Evolutionary conservation across 2,329 filamentous ascomycete genomes (phyloP).

Genomic region (Arachnomyces sp.): DNA sequence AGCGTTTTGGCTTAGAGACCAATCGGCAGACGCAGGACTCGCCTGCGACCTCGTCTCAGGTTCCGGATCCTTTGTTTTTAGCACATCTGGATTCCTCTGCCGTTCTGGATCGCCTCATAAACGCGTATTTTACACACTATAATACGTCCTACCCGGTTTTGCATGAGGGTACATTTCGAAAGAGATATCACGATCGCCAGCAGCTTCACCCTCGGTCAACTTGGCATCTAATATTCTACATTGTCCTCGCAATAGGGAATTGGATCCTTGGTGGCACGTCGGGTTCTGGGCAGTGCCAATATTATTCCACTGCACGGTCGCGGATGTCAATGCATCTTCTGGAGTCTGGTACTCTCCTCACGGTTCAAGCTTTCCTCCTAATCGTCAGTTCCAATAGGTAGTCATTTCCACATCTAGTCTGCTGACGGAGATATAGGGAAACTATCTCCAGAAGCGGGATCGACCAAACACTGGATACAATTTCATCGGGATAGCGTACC

Average conservation of each 20-base stretch:
- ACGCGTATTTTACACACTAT: conserved; percentile 21
- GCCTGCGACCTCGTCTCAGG: conserved; percentile 10
- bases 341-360: conserved; percentile 24
- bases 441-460: conserved; percentile 46
- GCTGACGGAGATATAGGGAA: too few relatives aligned
- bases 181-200: conserved; percentile 11
- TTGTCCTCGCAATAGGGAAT: conserved; percentile 20
- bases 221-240: conserved; percentile 19
- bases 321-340: conserved; percentile 20
- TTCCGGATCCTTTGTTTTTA: neutral
- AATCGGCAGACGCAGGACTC: too few relatives aligned
- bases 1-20: too few relatives aligned
- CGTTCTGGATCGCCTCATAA: conserved; percentile 14
- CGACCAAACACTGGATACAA: conserved; percentile 47
- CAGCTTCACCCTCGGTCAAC: conserved; percentile 8
- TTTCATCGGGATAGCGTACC: conserved; percentile 43
- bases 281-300: too few relatives aligned
- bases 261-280: conserved; percentile 12
- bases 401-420: conserved; percentile 19
- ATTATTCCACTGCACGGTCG: conserved; percentile 17
- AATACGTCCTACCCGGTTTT: conserved; percentile 21
- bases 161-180: conserved; percentile 21
- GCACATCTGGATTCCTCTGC: conserved; percentile 4
- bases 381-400: too few relatives aligned
- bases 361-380: conserved; percentile 26